Percentiles rank a stretch among this genome's conserved stretches.
Conservation (phyloP, 805 yeast genomes). For the Zygosaccharomyces gambellarensis region DNA sequence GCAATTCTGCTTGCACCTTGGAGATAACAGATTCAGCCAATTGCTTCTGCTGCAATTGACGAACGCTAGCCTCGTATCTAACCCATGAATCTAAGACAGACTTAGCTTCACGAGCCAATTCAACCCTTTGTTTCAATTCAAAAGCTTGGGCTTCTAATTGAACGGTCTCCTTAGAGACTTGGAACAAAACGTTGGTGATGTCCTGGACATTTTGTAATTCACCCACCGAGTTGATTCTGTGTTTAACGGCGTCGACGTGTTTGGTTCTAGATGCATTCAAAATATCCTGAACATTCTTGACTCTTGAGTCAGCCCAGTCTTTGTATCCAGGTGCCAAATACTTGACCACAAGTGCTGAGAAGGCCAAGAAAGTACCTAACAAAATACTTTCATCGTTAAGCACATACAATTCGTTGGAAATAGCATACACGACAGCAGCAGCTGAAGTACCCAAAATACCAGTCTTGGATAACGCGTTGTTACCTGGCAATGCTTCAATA, state of each 20-base stretch:
- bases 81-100: conserved; percentile 98
- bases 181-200: conserved; percentile 87
- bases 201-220: conserved; percentile 87
- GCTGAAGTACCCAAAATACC: conserved; percentile 92
- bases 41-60: conserved; percentile 93
- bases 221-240: conserved; percentile 82
- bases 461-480: conserved; percentile 80
- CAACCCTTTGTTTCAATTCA: conserved; percentile 87
- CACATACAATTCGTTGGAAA: conserved; percentile 87
- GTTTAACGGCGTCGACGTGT: conserved; percentile 90
- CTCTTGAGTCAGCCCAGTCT: conserved; percentile 86
- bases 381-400: conserved; percentile 91
- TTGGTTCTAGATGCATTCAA: conserved; percentile 83
- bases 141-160: conserved; percentile 91
- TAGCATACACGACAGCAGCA: conserved; percentile 91
- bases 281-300: conserved; percentile 72
- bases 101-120: conserved; percentile 85
- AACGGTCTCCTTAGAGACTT: conserved; percentile 94
- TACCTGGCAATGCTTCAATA: conserved; percentile 91
- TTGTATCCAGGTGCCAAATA: conserved; percentile 91
- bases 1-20: conserved; percentile 79
- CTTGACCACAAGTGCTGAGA: conserved; percentile 72
- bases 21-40: conserved; percentile 80
- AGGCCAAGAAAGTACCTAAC: conserved; percentile 72
- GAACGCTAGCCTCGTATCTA: conserved; percentile 93